A percentile compares a stretch with the other conserved stretches of the same genome.
Evolutionary conservation across 257 asterid genomes (phyloP).

Genomic region (Echites panduratus): DNA sequence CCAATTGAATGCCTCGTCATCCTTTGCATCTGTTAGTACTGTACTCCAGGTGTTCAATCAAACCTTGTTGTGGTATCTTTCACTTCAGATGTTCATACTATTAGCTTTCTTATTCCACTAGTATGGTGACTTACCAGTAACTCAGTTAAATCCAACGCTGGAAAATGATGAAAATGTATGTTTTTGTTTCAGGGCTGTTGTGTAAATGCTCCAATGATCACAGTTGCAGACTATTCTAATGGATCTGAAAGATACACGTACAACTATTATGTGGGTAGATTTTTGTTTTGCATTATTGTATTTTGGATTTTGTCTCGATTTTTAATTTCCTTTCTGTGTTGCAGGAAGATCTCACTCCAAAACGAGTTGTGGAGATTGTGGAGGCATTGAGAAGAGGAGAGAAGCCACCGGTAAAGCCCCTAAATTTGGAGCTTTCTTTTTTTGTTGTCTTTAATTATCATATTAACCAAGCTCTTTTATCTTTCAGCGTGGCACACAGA

Average conservation of each 20-base stretch:
- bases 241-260: slow-evolving; percentile 93
- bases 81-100: not conserved
- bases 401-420: slow-evolving; percentile 75
- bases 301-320: not conserved
- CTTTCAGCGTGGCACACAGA: slow-evolving; percentile 90
- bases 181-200: slow-evolving; percentile 31
- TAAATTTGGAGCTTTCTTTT: not conserved
- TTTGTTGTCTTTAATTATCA: not conserved
- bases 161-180: slow-evolving; percentile 10
- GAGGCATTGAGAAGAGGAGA: slow-evolving; percentile 91
- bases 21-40: not conserved
- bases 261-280: slow-evolving; percentile 66
- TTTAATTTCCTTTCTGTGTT: slow-evolving; percentile 12
- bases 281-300: not conserved
- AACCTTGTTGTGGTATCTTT: not conserved
- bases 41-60: not conserved
- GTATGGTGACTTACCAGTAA: not conserved
- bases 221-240: slow-evolving; percentile 92
- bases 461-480: slow-evolving; percentile 2
- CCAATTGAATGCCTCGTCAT: not conserved
- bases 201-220: slow-evolving; percentile 98
- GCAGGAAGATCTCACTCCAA: slow-evolving; percentile 92
- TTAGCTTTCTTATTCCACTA: not conserved
- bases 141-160: not conserved
- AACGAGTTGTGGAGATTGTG: slow-evolving; percentile 79